These are phyloP conservation scores for Pueraria montana DNA, from an alignment of 306 rosid species.

Conservation along the genomic window DNA sequence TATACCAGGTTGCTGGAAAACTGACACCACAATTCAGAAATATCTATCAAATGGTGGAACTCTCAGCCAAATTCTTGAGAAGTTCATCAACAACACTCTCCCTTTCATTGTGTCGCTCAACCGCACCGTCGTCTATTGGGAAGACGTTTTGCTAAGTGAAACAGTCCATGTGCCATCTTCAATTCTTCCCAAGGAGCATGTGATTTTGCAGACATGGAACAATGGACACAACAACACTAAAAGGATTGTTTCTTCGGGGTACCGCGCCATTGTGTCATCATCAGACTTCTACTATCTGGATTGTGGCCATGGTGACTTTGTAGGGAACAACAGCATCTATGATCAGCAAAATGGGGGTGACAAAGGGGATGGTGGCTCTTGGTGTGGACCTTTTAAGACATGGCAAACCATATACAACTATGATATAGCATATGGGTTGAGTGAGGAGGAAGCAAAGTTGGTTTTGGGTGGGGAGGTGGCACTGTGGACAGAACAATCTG, in stretches of 20 bases:
- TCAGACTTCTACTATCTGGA: conserved; percentile 80
- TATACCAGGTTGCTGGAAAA: conserved; percentile 84
- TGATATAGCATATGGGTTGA: conserved; percentile 75
- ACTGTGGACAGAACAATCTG: conserved; percentile 90
- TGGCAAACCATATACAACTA: conserved; percentile 87
- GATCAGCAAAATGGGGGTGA: conserved; percentile 54
- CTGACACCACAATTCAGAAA: conserved; percentile 67
- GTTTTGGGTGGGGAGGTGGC: conserved; percentile 94
- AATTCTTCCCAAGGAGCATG: conserved; percentile 70
- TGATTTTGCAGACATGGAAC: conserved; percentile 90
- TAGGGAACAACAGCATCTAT: conserved; percentile 68
- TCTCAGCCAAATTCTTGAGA: conserved; percentile 75
- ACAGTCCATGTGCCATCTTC: conserved; percentile 55
- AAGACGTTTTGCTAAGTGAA: conserved; percentile 67
- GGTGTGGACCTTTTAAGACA: conserved; percentile 93
- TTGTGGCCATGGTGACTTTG: conserved; percentile 87
- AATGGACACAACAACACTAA: conserved; percentile 82
- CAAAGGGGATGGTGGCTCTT: conserved; percentile 69
- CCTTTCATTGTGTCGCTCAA: conserved; percentile 81
- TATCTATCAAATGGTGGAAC: conserved; percentile 73
- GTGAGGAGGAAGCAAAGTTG: conserved; percentile 68
- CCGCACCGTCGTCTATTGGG: conserved; percentile 85
- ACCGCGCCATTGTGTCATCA: conserved; percentile 76
- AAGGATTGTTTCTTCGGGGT: conserved; percentile 75
- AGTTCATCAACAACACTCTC: conserved; percentile 74